Evolutionary conservation across 2,329 filamentous ascomycete genomes (phyloP).

Genomic region (Podosphaera fusca): DNA sequence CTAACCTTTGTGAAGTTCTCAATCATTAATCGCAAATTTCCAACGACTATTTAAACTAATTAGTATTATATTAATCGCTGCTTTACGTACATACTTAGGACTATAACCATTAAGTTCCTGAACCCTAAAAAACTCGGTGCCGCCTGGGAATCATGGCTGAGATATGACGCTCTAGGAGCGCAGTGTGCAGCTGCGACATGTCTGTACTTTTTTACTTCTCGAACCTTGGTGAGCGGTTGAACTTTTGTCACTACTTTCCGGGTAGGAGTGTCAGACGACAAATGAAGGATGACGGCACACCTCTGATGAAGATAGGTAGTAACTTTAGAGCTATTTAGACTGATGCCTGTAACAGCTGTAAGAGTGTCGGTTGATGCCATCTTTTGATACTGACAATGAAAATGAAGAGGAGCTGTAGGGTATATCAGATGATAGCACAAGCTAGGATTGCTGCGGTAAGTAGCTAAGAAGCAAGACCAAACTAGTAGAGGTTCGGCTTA

Average conservation of each 20-base stretch:
- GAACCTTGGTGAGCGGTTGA: constrained; percentile 10
- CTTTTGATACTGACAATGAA: background rate
- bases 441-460: too few relatives aligned
- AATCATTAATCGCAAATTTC: constrained; percentile 81
- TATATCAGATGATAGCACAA: too few relatives aligned
- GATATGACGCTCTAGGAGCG: constrained; percentile 45
- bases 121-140: constrained; percentile 81
- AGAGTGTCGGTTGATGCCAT: constrained; percentile 10
- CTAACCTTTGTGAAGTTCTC: constrained; percentile 84
- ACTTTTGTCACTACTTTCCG: constrained; percentile 6
- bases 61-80: background rate
- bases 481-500: too few relatives aligned
- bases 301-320: constrained; percentile 7
- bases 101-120: constrained; percentile 85
- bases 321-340: constrained; percentile 5
- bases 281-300: background rate
- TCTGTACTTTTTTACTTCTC: constrained; percentile 47
- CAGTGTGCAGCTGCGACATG: constrained; percentile 80
- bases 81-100: constrained; percentile 37
- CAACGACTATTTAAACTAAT: constrained; percentile 39
- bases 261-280: constrained; percentile 10
- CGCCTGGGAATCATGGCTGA: constrained; percentile 58
- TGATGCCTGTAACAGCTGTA: constrained; percentile 9
- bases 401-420: too few relatives aligned
- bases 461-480: too few relatives aligned